A percentile compares a stretch with the other conserved stretches of the same genome.
Conservation (phyloP, 2,329 filamentous ascomycete species). For the Hypoxylon rubiginosum region DNA sequence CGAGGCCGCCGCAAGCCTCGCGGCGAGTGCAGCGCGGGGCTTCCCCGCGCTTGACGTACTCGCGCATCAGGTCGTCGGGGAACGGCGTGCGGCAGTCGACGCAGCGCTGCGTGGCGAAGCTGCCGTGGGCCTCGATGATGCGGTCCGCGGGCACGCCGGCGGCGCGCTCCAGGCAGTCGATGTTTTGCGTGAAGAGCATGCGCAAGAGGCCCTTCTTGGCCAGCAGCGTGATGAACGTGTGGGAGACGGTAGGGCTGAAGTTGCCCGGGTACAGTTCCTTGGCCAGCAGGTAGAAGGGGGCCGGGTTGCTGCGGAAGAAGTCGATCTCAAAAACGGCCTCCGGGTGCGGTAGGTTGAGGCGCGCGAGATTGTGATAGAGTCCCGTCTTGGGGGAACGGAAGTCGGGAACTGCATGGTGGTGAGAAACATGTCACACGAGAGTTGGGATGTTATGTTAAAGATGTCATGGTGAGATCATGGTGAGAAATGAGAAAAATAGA, state of each 20-base stretch:
- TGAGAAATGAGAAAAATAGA: neutral
- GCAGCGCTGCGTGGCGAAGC: slow-evolving; percentile 91
- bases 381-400: slow-evolving; percentile 95
- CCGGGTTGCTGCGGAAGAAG: slow-evolving; percentile 87
- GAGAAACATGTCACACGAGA: slow-evolving; percentile 22
- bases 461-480: neutral
- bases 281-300: slow-evolving; percentile 92
- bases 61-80: slow-evolving; percentile 79
- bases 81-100: slow-evolving; percentile 85
- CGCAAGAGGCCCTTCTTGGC: slow-evolving; percentile 82
- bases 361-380: slow-evolving; percentile 90
- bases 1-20: slow-evolving; percentile 76
- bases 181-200: slow-evolving; percentile 97
- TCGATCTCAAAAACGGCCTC: slow-evolving; percentile 95
- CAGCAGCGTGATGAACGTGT: slow-evolving; percentile 88
- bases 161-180: slow-evolving; percentile 91
- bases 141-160: slow-evolving; percentile 85
- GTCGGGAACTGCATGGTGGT: slow-evolving; percentile 79
- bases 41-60: slow-evolving; percentile 73
- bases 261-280: slow-evolving; percentile 93
- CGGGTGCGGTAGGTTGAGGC: slow-evolving; percentile 86
- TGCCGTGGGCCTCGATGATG: slow-evolving; percentile 95
- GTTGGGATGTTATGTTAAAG: neutral
- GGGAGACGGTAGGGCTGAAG: slow-evolving; percentile 88
- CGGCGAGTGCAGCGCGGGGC: slow-evolving; percentile 76